Evolutionary conservation across 176 grass and related monocot genomes (phyloP).

Genomic region (Microstegium vimineum): DNA sequence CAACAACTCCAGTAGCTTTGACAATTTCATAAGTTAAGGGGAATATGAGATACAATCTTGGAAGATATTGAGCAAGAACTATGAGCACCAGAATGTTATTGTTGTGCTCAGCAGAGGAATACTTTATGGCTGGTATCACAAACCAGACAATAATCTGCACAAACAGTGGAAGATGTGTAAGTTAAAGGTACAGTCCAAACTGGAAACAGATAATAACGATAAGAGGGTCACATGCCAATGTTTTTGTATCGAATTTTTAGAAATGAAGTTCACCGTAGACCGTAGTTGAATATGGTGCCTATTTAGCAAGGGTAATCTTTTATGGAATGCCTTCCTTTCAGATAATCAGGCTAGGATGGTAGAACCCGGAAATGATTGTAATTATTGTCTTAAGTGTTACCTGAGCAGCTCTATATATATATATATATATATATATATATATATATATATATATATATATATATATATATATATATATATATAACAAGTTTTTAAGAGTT

Average conservation of each 20-base stretch:
- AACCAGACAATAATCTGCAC: conserved; percentile 89
- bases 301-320: not conserved
- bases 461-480: no score
- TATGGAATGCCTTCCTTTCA: conserved; percentile 1
- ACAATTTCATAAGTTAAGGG: conserved; percentile 83
- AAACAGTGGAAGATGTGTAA: conserved; percentile 31
- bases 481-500: not conserved
- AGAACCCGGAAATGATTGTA: not conserved
- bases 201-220: not conserved
- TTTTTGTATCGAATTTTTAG: not conserved
- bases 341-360: not conserved
- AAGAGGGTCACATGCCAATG: not conserved
- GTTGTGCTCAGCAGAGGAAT: conserved; percentile 76
- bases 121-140: conserved; percentile 79
- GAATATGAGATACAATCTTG: conserved; percentile 98
- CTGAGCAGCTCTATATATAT: no score
- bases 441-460: no score
- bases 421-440: no score
- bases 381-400: not conserved
- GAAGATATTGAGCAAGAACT: conserved; percentile 87
- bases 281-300: not conserved
- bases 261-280: not conserved
- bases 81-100: conserved; percentile 89
- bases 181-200: conserved; percentile 10
- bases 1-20: conserved; percentile 87